A percentile compares a stretch with the other conserved stretches of the same genome.
These are phyloP conservation scores for Circinella umbellata DNA, from an alignment of 371 early-diverging fungal genomes.

Conservation along the genomic window DNA sequence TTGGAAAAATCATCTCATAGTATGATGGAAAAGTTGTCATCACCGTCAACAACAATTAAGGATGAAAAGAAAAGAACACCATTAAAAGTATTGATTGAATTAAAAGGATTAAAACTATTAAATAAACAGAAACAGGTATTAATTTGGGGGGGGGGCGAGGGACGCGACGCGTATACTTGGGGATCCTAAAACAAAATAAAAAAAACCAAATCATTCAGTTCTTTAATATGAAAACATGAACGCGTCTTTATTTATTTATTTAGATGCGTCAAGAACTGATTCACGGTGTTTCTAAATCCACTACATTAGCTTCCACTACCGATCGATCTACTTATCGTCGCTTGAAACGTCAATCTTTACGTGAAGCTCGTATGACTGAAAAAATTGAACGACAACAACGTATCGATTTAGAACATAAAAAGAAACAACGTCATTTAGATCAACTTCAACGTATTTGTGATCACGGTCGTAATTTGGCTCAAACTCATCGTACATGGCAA, in stretches of 20 bases:
- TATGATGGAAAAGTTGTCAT: conserved; percentile 18
- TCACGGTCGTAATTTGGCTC: conserved; percentile 79
- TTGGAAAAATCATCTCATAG: conserved; percentile 61
- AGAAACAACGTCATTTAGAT: conserved; percentile 84
- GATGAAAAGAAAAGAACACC: conserved; percentile 1
- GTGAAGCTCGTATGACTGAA: conserved; percentile 92
- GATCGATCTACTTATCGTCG: conserved; percentile 83
- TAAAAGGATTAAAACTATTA: conserved; percentile 62
- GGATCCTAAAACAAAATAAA: background rate
- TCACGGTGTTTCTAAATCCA: conserved; percentile 64
- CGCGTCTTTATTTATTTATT: conserved; percentile 10
- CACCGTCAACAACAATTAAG: conserved; percentile 8
- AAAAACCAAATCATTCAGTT: background rate
- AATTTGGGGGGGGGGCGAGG: background rate
- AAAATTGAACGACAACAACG: conserved; percentile 89
- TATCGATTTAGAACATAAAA: conserved; percentile 84
- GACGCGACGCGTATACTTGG: background rate
- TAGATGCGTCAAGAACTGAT: conserved; percentile 84
- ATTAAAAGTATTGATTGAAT: conserved; percentile 21
- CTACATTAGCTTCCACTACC: conserved; percentile 78
- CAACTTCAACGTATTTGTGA: conserved; percentile 76
- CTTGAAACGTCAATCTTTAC: conserved; percentile 87
- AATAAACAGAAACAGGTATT: conserved; percentile 73
- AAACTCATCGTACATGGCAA: conserved; percentile 68
- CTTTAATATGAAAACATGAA: background rate